A percentile compares a stretch with the other conserved stretches of the same genome.
Conservation (phyloP, 805 yeast genomes). For the Lachancea waltii region DNA sequence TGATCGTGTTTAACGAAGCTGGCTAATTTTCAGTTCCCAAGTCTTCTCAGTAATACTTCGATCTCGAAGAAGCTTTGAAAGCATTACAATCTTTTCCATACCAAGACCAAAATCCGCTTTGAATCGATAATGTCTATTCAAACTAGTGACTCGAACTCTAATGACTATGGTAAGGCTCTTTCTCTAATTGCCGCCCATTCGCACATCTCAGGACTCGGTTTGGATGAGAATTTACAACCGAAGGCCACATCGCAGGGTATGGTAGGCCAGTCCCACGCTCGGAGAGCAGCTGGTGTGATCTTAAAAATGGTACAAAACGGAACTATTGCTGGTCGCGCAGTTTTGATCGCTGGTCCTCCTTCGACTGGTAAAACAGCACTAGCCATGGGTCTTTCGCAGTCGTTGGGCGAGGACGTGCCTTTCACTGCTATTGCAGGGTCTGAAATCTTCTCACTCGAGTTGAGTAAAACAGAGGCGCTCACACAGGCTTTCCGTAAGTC, state of each 20-base stretch:
- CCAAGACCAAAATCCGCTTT: too few relatives aligned
- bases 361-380: conserved; percentile 98
- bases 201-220: conserved; percentile 94
- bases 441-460: conserved; percentile 85
- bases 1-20: too few relatives aligned
- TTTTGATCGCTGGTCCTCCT: conserved; percentile 94
- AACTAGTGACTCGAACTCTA: conserved; percentile 31
- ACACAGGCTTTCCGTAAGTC: conserved; percentile 95
- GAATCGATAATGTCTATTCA: conserved; percentile 35
- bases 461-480: conserved; percentile 91
- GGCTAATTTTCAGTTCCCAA: too few relatives aligned
- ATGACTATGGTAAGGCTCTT: conserved; percentile 50
- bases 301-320: conserved; percentile 91
- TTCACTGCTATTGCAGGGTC: conserved; percentile 94
- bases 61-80: background rate
- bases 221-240: conserved; percentile 85
- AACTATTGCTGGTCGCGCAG: conserved; percentile 94
- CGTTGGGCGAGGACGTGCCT: conserved; percentile 67
- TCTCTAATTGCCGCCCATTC: conserved; percentile 95
- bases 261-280: conserved; percentile 94
- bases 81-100: too few relatives aligned
- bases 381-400: conserved; percentile 86
- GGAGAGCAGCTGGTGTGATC: conserved; percentile 93
- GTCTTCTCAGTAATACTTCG: background rate
- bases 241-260: conserved; percentile 81